A percentile compares a stretch with the other conserved stretches of the same genome.
Evolutionary conservation across 169 alveolate species (phyloP).

Genomic region (Plasmodium ovale): DNA sequence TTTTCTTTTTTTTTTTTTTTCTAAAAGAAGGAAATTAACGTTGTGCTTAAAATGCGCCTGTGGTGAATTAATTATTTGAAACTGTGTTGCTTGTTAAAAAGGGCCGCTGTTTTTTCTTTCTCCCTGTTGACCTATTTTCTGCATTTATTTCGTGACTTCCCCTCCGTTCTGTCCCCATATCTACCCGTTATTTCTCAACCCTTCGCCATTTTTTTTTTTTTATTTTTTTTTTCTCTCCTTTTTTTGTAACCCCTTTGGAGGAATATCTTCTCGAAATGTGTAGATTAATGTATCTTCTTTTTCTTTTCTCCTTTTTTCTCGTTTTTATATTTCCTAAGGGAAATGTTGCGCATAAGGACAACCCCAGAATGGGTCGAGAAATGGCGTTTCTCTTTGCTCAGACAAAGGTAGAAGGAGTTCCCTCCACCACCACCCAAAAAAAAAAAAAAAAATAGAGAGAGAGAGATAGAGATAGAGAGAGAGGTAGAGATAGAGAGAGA

Average conservation of each 20-base stretch:
- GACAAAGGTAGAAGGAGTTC: slow-evolving; percentile 2
- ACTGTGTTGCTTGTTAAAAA: no score
- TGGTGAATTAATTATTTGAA: no score
- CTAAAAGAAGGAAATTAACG: no score
- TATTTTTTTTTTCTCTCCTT: slow-evolving; percentile 4
- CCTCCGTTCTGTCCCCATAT: no score
- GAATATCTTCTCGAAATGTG: slow-evolving; percentile 2
- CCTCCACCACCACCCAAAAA: background rate
- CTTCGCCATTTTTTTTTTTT: background rate
- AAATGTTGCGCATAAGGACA: background rate
- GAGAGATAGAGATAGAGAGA: background rate
- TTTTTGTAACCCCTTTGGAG: background rate
- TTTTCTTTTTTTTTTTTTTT: no score
- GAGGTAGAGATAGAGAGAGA: background rate
- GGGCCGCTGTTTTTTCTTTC: no score
- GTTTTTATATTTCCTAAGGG: background rate
- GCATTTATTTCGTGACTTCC: no score
- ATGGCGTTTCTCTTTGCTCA: background rate
- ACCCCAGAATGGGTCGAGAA: background rate
- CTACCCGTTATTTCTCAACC: no score
- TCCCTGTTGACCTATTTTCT: no score
- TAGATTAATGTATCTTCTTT: slow-evolving; percentile 4
- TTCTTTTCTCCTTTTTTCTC: background rate
- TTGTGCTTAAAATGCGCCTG: no score
- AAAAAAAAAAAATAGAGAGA: background rate